These are phyloP conservation scores for Epicoccum sorghinum DNA, from an alignment of 2,329 filamentous ascomycete genomes.

Conservation along the genomic window DNA sequence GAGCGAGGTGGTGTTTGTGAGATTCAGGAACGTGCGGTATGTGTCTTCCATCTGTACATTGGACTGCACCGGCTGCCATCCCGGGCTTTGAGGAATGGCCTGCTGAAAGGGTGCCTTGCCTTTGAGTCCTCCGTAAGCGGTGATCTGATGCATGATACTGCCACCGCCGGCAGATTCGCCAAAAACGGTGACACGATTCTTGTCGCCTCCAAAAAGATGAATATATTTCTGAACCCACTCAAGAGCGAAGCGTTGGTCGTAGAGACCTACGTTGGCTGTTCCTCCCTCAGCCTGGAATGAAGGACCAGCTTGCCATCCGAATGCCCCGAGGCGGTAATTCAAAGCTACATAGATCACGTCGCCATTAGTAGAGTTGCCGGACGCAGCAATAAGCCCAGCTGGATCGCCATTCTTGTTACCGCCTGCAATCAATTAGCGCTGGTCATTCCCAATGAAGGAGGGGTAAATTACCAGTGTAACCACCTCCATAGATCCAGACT, in stretches of 20 bases:
- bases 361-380: constrained; percentile 46
- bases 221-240: constrained; percentile 51
- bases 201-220: constrained; percentile 48
- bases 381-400: constrained; percentile 51
- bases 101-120: constrained; percentile 49
- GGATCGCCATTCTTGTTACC: constrained; percentile 52
- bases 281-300: constrained; percentile 44
- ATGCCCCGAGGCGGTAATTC: constrained; percentile 55
- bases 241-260: constrained; percentile 49
- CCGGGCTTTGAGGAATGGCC: constrained; percentile 49
- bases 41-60: constrained; percentile 35
- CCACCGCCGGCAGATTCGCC: constrained; percentile 49
- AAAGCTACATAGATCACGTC: constrained; percentile 54
- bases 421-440: not conserved
- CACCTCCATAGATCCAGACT: constrained; percentile 58
- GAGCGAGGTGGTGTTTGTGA: constrained; percentile 43
- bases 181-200: constrained; percentile 46
- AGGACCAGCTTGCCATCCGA: constrained; percentile 45
- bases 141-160: constrained; percentile 50
- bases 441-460: not conserved
- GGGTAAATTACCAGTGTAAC: constrained; percentile 7
- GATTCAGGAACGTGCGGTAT: constrained; percentile 38
- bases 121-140: constrained; percentile 46
- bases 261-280: constrained; percentile 42
- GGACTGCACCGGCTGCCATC: constrained; percentile 43